Base-by-base conservation (phyloP, 2,329 filamentous ascomycete genomes). In the Monosporascus cannonballus region DNA sequence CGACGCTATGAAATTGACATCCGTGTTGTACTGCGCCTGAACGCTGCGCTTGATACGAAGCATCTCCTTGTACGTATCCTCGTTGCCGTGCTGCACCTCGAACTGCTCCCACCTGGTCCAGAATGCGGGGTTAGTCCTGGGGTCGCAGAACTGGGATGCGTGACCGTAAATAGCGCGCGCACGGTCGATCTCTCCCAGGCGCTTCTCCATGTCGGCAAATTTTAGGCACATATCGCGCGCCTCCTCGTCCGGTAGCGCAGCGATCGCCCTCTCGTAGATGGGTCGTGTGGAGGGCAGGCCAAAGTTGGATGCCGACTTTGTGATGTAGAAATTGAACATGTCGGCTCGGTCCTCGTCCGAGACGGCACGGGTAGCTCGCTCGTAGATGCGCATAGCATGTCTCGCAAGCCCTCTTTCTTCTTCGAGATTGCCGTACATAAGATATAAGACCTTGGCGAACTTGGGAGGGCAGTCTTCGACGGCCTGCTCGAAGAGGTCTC, bases 311-410 rank as follows among this genome's bases (percentile, higher is more conserved):
- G 94, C 94, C 0, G 92, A 96, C 70, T 99, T 97, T 54, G 93
- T 97, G 67, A 99, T 96, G 76, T 99, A 99, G 68, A 97, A 96
- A 70, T 96, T 94, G 76, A 96, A 99, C 92, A 99, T 96, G 64
- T 96, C 91, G 55, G 92, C 86, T 50, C 91, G 82, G 69, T 99
- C 93, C 65, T 96, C 93, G 64, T 99, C 94, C 15, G 90, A 87
- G 3, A 99, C 95, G 14, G 93, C 92, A 34, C 94, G 85, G 5
- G 94, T 99, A 7, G 94, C 94, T 54, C 94, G 87, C 73, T 99
- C 95, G 71, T 99, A 99, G 61, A 99, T 99, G 54, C 94, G 88
- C 94, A 99, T 99, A 2, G 95, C 95, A 68, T 97, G 93, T 48
- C 95, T 83, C 11, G 94, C 93, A 17, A 99, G 83, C 1, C 94